Percentiles rank a stretch among this genome's conserved stretches.
Evolutionary conservation across 2,329 filamentous ascomycete species (phyloP).

Genomic region (Hymenoscyphus albidus): DNA sequence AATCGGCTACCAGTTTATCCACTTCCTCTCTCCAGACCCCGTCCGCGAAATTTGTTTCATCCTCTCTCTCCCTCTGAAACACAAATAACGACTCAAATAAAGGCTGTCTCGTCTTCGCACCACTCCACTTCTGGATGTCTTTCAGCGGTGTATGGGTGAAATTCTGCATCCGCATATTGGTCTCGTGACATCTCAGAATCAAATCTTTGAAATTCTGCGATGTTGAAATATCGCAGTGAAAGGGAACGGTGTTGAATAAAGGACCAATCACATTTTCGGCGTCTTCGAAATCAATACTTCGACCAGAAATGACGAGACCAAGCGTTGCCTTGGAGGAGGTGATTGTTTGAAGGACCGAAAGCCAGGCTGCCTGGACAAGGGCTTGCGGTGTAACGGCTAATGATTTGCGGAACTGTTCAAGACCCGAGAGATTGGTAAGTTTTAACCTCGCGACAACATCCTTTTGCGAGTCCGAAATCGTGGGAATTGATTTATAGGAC

Average conservation of each 20-base stretch:
- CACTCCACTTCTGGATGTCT: slow-evolving; percentile 76
- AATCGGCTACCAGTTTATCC: slow-evolving; percentile 38
- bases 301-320: slow-evolving; percentile 76
- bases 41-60: slow-evolving; percentile 25
- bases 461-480: neutral
- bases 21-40: slow-evolving; percentile 53
- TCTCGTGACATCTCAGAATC: slow-evolving; percentile 63
- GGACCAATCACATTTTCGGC: slow-evolving; percentile 72
- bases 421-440: slow-evolving; percentile 37
- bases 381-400: slow-evolving; percentile 76
- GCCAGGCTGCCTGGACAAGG: slow-evolving; percentile 72
- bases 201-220: slow-evolving; percentile 56
- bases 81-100: slow-evolving; percentile 82
- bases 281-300: slow-evolving; percentile 63
- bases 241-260: slow-evolving; percentile 86
- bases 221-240: slow-evolving; percentile 46
- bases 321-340: slow-evolving; percentile 45
- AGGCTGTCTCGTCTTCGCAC: slow-evolving; percentile 44
- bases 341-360: slow-evolving; percentile 54
- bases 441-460: slow-evolving; percentile 29
- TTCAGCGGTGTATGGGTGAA: slow-evolving; percentile 78
- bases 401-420: slow-evolving; percentile 52
- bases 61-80: slow-evolving; percentile 55
- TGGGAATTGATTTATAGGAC: slow-evolving; percentile 18
- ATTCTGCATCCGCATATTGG: slow-evolving; percentile 62